phyloP scores from a whole-genome alignment of 176 grass and related monocot genomes.

The Bonia amplexicaulis region DNA sequence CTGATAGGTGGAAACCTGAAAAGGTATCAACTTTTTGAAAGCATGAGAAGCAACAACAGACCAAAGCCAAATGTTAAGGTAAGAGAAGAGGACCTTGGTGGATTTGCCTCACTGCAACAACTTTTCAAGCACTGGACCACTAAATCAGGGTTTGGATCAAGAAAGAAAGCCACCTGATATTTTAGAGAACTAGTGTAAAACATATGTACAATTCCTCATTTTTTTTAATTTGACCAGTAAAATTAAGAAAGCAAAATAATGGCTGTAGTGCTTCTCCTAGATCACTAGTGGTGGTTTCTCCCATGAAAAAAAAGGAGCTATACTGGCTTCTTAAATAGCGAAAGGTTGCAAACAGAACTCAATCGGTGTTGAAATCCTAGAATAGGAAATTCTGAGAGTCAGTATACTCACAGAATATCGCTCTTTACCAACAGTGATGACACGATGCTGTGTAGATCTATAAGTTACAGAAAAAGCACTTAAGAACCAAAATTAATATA shows the following conservation, averaged over 20 bases:
- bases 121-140: conserved; percentile 66
- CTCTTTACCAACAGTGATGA: conserved; percentile 5
- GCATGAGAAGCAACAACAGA: not conserved
- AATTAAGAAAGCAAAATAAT: too few species aligned
- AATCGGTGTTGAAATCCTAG: not conserved
- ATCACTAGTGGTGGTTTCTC: too few species aligned
- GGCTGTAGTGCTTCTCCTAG: too few species aligned
- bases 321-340: not conserved
- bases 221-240: not conserved
- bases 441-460: conserved; percentile 83
- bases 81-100: conserved; percentile 52
- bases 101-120: conserved; percentile 47
- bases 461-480: not conserved
- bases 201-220: not conserved
- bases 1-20: conserved; percentile 60
- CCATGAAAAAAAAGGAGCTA: not conserved
- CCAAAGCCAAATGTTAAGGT: not conserved
- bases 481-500: conserved; percentile 4
- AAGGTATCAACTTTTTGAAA: not conserved
- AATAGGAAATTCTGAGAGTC: not conserved
- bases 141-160: conserved; percentile 6
- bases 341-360: not conserved
- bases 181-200: not conserved
- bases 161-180: not conserved
- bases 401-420: not conserved